Base-by-base conservation (phyloP, 495 filamentous ascomycete species). In the Penicillium longicatenatum region DNA sequence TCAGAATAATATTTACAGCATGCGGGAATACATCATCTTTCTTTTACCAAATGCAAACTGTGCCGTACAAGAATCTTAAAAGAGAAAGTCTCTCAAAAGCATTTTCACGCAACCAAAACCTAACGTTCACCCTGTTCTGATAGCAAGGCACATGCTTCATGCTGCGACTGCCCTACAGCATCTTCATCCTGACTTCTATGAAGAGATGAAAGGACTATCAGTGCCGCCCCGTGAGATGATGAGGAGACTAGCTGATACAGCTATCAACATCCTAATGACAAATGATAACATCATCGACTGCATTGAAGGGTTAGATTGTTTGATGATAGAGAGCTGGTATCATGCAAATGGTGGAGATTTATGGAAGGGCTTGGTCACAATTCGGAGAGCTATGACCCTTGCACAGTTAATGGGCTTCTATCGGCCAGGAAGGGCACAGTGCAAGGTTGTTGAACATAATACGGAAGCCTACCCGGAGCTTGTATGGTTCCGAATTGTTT, bases 401-500 rank as follows among this genome's bases (percentile, higher is more conserved):
- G 65, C 66, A 10, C 70, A 81, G 52, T 60, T 80, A 58, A 79
- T 82, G 77, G 75, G 73, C 20, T 51, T 82, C 21, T 74, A 81
- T 45, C 74, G 69, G 44, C 31, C 41, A 21, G 54, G 43, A 55
- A 62, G 20, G 17, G n/a, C 44, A 42, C 60, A 55, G 4, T 62
- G 53, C 47, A 60, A 61, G n/a, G 24, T 58, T 2, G 57, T 71
- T 11, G 57, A 67, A 30, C 55, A 42, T 0, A 20, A 66, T 11
- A 64, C 62, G 14, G 48, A 57, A 49, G 50, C 47, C 14, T 12
- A 71, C 33, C 60, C 68, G 26, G 55, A 63, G 14, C 39, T 59
- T 42, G 55, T 73, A 14, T 73, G 68, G 59, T 62, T 64, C 47
- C 63, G 68, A 22, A 66, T 73, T 5, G 52, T 61, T n/a, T 35